These are phyloP conservation scores for Fusarium sp. DNA, from an alignment of 2,329 filamentous ascomycete genomes.

Conservation along the genomic window DNA sequence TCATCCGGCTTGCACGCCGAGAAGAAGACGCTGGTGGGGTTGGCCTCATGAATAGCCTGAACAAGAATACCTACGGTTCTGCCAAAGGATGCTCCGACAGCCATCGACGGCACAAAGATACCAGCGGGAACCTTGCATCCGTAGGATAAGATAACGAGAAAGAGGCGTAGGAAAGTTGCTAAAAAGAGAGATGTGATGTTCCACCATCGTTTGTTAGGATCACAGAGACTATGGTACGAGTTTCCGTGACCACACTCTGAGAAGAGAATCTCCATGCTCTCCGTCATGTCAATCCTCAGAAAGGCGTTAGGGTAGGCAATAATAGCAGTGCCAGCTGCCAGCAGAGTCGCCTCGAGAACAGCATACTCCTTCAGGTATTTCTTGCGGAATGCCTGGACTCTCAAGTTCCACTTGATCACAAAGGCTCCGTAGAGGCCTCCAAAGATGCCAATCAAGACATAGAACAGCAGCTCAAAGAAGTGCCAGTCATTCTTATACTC, in stretches of 20 bases:
- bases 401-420: constrained; percentile 97
- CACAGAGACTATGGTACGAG: constrained; percentile 91
- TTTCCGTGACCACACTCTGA: constrained; percentile 90
- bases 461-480: constrained; percentile 96
- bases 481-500: constrained; percentile 97
- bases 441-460: constrained; percentile 90
- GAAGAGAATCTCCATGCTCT: constrained; percentile 99
- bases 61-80: constrained; percentile 95
- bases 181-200: constrained; percentile 84
- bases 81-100: constrained; percentile 93
- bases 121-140: constrained; percentile 98
- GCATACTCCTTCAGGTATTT: constrained; percentile 89
- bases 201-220: constrained; percentile 77
- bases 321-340: constrained; percentile 86
- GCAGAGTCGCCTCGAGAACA: constrained; percentile 84
- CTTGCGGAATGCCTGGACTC: constrained; percentile 92
- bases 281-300: constrained; percentile 96
- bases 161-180: constrained; percentile 83
- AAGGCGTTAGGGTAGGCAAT: constrained; percentile 99
- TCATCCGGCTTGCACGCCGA: constrained; percentile 89
- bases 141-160: constrained; percentile 94
- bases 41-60: constrained; percentile 86
- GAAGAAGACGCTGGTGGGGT: constrained; percentile 87
- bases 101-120: constrained; percentile 99
- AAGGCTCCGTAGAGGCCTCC: constrained; percentile 96